Base-by-base conservation (phyloP, 2,329 filamentous ascomycete species). In the Talaromyces sp. region DNA sequence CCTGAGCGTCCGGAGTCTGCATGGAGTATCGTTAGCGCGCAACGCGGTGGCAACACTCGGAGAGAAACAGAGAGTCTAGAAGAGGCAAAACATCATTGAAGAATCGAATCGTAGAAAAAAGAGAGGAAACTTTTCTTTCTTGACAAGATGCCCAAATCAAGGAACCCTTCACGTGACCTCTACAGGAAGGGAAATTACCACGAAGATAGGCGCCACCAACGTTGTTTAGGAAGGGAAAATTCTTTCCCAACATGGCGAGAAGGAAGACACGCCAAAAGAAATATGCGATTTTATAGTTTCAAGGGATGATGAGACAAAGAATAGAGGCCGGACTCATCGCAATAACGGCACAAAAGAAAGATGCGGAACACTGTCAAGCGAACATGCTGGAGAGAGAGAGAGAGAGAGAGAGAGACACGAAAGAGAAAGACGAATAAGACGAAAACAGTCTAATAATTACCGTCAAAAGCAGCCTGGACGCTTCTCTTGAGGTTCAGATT, bases 381-480 rank as follows among this genome's bases (percentile, higher is more conserved):
- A 50, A 52, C 59, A 63, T 41, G 58, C 53, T 62, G 54, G 60
- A 57, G 41, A 58, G 53, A 61, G 51, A 51, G 51, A n/a, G n/a
- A n/a, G n/a, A n/a, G n/a, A n/a, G n/a, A n/a, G n/a, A n/a, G n/a
- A n/a, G n/a, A n/a, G n/a, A n/a, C n/a, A n/a, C n/a, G 17, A 21
- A 63, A 61, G 54, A 56, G 59, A 46, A 61, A 43, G 62, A 62
- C 59, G 52, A 61, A 48, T 62, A 62, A 51, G 41, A 43, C 19
- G 43, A 46, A 64, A 56, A 41, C 48, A 59, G 29, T 51, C 31
- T 54, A 52, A 52, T 61, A 70, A 72, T 77, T 77, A 80, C 77
- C 77, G 71, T 79, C 77, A 65, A 77, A 75, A 67, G 72, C 70
- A 64, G 74, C 71, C 69, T 78, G 76, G 58, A 77, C 69, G 64